Percentiles rank a stretch among this genome's conserved stretches.
Conservation (phyloP, 2,329 filamentous ascomycete genomes). For the Penicillium frequentans region DNA sequence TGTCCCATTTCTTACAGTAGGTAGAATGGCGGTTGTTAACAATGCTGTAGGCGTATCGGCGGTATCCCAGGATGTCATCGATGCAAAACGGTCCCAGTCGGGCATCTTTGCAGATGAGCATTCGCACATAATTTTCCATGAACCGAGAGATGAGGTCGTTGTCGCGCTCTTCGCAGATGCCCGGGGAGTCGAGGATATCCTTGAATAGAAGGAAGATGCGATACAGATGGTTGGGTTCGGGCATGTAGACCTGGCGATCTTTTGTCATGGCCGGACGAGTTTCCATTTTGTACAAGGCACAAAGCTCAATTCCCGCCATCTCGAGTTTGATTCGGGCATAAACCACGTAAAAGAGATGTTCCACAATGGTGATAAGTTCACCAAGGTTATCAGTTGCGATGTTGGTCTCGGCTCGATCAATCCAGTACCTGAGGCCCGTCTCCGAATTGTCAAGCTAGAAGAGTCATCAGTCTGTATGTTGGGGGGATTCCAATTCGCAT, state of each 20-base stretch:
- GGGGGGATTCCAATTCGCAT: conserved; percentile 1
- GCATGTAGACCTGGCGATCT: conserved; percentile 25
- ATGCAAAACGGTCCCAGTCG: conserved; percentile 9
- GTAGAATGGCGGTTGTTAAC: conserved; percentile 20
- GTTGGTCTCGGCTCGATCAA: conserved; percentile 31
- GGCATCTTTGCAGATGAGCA: conserved; percentile 19
- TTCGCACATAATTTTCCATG: conserved; percentile 30
- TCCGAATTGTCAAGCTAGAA: conserved; percentile 31
- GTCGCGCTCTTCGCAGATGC: conserved; percentile 29
- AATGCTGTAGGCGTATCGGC: conserved; percentile 25
- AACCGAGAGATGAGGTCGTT: conserved; percentile 27
- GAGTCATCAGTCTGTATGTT: not conserved
- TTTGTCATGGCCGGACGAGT: conserved; percentile 14
- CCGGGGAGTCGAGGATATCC: conserved; percentile 28
- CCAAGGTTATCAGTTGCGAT: conserved; percentile 27
- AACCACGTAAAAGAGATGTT: conserved; percentile 39
- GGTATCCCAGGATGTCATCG: conserved; percentile 32
- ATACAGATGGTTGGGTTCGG: conserved; percentile 35
- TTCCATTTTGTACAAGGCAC: conserved; percentile 29
- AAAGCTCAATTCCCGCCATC: conserved; percentile 37
- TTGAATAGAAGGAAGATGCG: conserved; percentile 36
- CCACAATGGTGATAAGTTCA: conserved; percentile 33
- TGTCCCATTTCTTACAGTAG: conserved; percentile 33
- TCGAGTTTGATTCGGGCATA: conserved; percentile 40
- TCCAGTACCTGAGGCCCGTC: conserved; percentile 31